These are phyloP conservation scores for Kwoniella heveanensis DNA, from an alignment of 768 basidiomycete genomes.

Conservation along the genomic window DNA sequence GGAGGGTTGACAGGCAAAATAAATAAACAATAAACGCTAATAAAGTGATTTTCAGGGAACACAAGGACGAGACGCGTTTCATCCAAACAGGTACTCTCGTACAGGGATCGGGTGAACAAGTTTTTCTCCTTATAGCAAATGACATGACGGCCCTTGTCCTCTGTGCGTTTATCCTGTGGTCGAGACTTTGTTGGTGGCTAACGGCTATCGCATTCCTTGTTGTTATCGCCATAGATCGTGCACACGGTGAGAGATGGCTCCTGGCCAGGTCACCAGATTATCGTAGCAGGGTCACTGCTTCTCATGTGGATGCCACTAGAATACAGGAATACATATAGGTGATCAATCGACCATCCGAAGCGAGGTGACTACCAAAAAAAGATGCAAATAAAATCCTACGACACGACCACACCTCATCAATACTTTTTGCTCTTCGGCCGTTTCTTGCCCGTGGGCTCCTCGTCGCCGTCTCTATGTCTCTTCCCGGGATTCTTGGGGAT, in stretches of 20 bases:
- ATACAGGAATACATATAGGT: neutral
- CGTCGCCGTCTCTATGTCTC: constrained; percentile 22
- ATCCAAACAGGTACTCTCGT: neutral
- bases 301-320: neutral
- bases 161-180: too few species aligned
- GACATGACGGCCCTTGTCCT: too few species aligned
- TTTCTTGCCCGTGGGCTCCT: constrained; percentile 24
- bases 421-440: constrained; percentile 16
- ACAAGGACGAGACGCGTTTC: neutral
- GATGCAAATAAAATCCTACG: too few species aligned
- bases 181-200: too few species aligned
- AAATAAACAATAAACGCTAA: neutral
- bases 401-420: neutral
- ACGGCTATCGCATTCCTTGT: too few species aligned
- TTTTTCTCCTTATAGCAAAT: too few species aligned
- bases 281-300: too few species aligned
- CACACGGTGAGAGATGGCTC: too few species aligned
- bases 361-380: too few species aligned
- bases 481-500: constrained; percentile 39
- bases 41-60: neutral
- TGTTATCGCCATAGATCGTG: too few species aligned
- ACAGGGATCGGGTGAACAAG: too few species aligned
- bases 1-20: neutral
- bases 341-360: neutral
- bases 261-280: too few species aligned